Base-by-base conservation (phyloP, 805 yeast species). In the Limtongozyma cylindracea region DNA sequence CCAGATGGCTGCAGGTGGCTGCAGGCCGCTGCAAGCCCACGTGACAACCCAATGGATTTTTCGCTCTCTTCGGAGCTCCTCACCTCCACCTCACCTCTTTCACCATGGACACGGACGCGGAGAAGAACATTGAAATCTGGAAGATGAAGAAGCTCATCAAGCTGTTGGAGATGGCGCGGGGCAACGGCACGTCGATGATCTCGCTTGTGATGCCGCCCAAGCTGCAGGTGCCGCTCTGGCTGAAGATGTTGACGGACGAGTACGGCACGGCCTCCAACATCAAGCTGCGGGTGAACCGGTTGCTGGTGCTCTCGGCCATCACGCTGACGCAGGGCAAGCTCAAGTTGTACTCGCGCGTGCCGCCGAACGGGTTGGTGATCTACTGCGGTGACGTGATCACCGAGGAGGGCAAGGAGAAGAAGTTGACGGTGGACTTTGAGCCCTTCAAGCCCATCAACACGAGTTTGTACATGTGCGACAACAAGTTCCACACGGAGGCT, bases 371-470 rank as follows among this genome's bases (percentile, higher is more conserved):
- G 20, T 61, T 88, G 43, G 95, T 88, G 24, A 52, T 88, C 25
- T 88, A 82, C 57, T 88, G 98, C 65, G 99, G 99, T 60, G 99
- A 88, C 53, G 91, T 91, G 27, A 53, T 82, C 34, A 88, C 94
- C 19, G 91, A 72, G 28, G 96, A 88, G 47, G 98, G 98, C 38
- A 88, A 88, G 46, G 93, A 80, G 53, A 78, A 88, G 56, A 88
- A 82, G 50, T 69, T 88, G 39, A 84, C 84, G 36, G 80, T 88
- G 37, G 96, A 88, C 43, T 88, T 88, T 37, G 98, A 88, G 53
- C 99, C 99, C 15, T 88, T 88, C 61, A 88, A 88, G 53, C 95
- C 99, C 27, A 88, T 88, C 50, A 88, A 88, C 56, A 88, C 98
- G n/a, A 74, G 95, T 11, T 44, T 52, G 29, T 88, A 88, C 43